Base-by-base conservation (phyloP, 306 rosid genomes). In the Pueraria montana region DNA sequence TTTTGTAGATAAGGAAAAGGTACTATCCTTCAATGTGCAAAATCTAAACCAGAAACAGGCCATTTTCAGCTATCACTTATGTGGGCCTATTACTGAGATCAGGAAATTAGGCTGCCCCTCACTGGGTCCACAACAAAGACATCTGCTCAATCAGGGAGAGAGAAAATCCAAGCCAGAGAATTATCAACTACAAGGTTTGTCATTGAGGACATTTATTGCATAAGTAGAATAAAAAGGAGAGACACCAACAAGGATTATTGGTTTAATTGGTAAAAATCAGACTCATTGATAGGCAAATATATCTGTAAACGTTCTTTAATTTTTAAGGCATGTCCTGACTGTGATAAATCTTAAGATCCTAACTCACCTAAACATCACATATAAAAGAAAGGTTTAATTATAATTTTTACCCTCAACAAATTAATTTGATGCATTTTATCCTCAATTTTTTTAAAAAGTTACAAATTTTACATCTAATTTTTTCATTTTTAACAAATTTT, bases 81-180 rank as follows among this genome's bases (percentile, higher is more conserved):
- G 94, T 89, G 96, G 93, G 87, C 84, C n/a, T 84, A 4, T 81
- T 86, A 88, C 88, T 75, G 76, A 86, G 89, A 86, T 88, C 92
- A 90, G 87, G 82, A 88, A 92, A 88, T 81, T 88, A 78, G 91
- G 92, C 87, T 86, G 87, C 92, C 84, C 80, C 67, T 80, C 34
- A 79, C 2, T 18, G 92, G 97, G 87, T 72, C 97, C 93, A 78
- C 85, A 80, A 84, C 84, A 89, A 70, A 73, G 89, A 94, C 94
- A 89, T 80, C 49, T 87, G 84, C 85, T 84, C 92, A 88, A 91
- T 91, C 91, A 89, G 61, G 30, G 23, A 71, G 76, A 24, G 76
- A 56, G 86, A 81, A 83, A 74, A 87, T 79, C 55, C 72, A 82
- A 64, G 59, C 84, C 76, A 77, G 77, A 80, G 92, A 94, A 88